Evolutionary conservation across 768 basidiomycete genomes (phyloP), one percentile per base, ranked within the genome.

Genomic region (Pleurotus ostreatus): DNA sequence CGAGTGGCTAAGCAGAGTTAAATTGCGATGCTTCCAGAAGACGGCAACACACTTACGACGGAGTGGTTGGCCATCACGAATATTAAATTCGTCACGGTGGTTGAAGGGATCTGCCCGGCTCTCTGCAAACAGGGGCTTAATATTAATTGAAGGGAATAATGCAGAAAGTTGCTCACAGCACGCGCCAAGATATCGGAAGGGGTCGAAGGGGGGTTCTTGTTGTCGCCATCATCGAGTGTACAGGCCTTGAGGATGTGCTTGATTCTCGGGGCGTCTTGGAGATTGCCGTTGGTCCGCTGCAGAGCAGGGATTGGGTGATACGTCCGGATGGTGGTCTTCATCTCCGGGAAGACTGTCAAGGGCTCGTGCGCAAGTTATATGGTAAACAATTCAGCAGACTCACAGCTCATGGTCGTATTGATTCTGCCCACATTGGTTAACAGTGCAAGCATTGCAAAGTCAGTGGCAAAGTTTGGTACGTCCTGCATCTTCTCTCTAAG

Each of bases 301-400:
- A 94, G 74, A 26, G 88, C 88, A 8, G 93, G 93, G n/a, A 93
- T 84, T 25, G 93, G 91, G 64, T 94, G 93, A 69, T 94, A 94
- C 54, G 90, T 91, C 65, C 92, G 77, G 55, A 94, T 74, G 16
- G 90, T 88, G 4, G 93, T 94, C 70, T 91, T 89, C 92, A 94
- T 94, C 75, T 93, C 91, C 56, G 91, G 91, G 68, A 92, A 93
- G 74, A 94, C 90, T 92, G 66, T 41, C 62, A 51, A 49, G 34
- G n/a, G 30, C 11, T 34, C 9, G 30, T 34, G 30, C 8, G 30
- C 30, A 34, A 9, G 9, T 11, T 11, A 34, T 34, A 34, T 34
- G 30, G 9, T 34, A 34, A 34, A 34, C 30, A 34, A 34, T 34
- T 34, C 30, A 11, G 9, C 30, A 34, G 55, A 69, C 85, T 74